phyloP scores from a whole-genome alignment of 164 flowering plant species.

The Aristolochia californica region DNA sequence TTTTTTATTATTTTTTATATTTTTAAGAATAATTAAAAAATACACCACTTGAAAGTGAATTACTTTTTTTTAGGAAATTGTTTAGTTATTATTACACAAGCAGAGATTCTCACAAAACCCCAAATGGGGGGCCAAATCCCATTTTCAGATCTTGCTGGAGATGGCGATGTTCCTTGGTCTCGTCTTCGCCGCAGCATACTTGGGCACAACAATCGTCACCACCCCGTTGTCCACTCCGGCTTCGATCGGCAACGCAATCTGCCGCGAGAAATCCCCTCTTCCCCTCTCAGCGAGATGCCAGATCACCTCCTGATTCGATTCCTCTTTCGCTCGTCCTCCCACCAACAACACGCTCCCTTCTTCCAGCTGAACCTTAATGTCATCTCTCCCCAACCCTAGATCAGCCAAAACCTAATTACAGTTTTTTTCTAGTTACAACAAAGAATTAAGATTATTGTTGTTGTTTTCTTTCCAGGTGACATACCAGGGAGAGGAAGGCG shows the following conservation, averaged over 20 bases:
- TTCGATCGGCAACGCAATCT: slow-evolving; percentile 66
- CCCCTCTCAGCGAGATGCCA: slow-evolving; percentile 66
- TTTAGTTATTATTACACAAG: too few species aligned
- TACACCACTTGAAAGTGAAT: too few species aligned
- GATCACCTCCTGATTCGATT: slow-evolving; percentile 29
- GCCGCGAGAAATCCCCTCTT: slow-evolving; percentile 35
- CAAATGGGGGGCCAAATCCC: too few species aligned
- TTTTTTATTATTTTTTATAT: too few species aligned
- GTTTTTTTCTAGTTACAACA: not conserved
- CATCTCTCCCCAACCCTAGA: slow-evolving; percentile 56
- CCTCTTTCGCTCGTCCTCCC: slow-evolving; percentile 36
- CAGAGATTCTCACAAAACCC: too few species aligned
- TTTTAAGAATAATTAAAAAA: too few species aligned
- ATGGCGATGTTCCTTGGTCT: slow-evolving; percentile 42
- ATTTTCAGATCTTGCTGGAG: slow-evolving; percentile 55
- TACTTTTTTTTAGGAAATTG: too few species aligned
- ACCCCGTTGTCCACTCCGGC: slow-evolving; percentile 66
- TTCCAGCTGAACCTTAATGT: slow-evolving; percentile 57
- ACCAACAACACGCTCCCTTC: slow-evolving; percentile 56
- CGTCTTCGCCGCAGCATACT: slow-evolving; percentile 41
- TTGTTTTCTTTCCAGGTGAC: not conserved
- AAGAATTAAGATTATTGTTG: not conserved
- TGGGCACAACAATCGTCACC: slow-evolving; percentile 59
- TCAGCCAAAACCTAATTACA: not conserved
- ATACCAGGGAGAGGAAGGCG: slow-evolving; percentile 63